Percentiles rank a stretch among this genome's conserved stretches.
Evolutionary conservation across 139 green algal species (phyloP).

Genomic region (Picochlorum sp.): DNA sequence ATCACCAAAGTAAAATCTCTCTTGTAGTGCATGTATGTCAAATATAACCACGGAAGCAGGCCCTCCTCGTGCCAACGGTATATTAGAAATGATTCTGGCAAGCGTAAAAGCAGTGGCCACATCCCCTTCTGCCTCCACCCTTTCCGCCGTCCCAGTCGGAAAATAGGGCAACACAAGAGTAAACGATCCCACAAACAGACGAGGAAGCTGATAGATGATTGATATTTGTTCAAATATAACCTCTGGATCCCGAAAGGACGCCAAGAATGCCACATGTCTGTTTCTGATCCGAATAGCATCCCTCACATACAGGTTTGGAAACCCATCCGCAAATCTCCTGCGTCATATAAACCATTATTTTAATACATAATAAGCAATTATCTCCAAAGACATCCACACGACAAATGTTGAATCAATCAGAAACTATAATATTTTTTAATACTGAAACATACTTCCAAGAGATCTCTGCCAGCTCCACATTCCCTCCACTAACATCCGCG

Average conservation of each 20-base stretch:
- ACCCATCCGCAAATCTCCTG: conserved; percentile 80
- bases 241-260: conserved; percentile 81
- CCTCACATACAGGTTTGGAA: conserved; percentile 97
- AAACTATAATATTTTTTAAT: too few relatives aligned
- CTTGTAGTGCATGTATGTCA: conserved; percentile 96
- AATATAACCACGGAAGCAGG: conserved; percentile 91
- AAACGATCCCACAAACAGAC: conserved; percentile 93
- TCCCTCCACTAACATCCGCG: conserved; percentile 33
- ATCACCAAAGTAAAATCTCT: conserved; percentile 99
- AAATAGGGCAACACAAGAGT: conserved; percentile 98
- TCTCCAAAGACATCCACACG: too few relatives aligned
- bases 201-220: conserved; percentile 91
- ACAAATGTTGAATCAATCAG: not conserved
- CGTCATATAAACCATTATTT: too few relatives aligned
- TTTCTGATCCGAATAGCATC: conserved; percentile 82
- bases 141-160: conserved; percentile 81
- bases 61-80: conserved; percentile 82
- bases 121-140: conserved; percentile 80
- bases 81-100: conserved; percentile 89
- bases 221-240: conserved; percentile 95
- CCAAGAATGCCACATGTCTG: conserved; percentile 92
- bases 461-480: conserved; percentile 71
- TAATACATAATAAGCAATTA: conserved; percentile 28
- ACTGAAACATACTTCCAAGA: conserved; percentile 53
- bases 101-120: conserved; percentile 94